Conservation (phyloP, 1,284 basidiomycete genomes). For the Puccinia brachypodii region DNA sequence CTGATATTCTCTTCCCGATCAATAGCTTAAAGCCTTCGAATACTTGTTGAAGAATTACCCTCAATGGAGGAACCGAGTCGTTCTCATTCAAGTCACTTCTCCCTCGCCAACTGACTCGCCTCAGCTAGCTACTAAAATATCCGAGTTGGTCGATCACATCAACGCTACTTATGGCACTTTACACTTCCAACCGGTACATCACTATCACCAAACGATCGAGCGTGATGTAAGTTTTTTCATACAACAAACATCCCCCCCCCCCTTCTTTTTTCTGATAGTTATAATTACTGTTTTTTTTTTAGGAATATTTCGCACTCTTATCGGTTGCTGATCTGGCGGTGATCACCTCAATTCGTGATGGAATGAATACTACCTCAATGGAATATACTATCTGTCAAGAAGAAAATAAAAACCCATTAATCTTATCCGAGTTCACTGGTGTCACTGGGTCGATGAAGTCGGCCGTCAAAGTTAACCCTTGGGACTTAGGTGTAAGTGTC, state of each 20-base stretch:
- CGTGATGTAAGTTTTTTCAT: constrained; percentile 53
- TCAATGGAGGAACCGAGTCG: constrained; percentile 78
- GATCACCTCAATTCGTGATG: constrained; percentile 92
- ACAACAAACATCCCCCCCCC: not conserved
- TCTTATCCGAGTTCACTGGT: constrained; percentile 96
- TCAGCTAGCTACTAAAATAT: constrained; percentile 88
- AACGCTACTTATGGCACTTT: constrained; percentile 93
- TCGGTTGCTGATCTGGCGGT: constrained; percentile 91
- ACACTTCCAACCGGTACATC: constrained; percentile 98
- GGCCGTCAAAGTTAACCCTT: constrained; percentile 71
- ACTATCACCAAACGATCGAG: constrained; percentile 97
- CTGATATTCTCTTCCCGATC: not conserved
- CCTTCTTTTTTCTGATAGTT: not conserved
- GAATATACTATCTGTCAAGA: constrained; percentile 93
- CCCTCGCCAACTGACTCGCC: constrained; percentile 92
- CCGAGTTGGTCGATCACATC: constrained; percentile 92
- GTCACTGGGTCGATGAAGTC: constrained; percentile 83
- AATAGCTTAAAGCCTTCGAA: constrained; percentile 85
- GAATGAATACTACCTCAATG: constrained; percentile 99
- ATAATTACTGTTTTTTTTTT: not conserved
- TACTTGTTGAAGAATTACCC: constrained; percentile 91
- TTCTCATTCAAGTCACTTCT: constrained; percentile 78
- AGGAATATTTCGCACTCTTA: constrained; percentile 97
- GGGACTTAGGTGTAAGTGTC: constrained; percentile 74
- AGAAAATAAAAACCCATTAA: constrained; percentile 75